phyloP scores from a whole-genome alignment of 192 early-diverging fungal species.

The Geranomyces michiganensis region DNA sequence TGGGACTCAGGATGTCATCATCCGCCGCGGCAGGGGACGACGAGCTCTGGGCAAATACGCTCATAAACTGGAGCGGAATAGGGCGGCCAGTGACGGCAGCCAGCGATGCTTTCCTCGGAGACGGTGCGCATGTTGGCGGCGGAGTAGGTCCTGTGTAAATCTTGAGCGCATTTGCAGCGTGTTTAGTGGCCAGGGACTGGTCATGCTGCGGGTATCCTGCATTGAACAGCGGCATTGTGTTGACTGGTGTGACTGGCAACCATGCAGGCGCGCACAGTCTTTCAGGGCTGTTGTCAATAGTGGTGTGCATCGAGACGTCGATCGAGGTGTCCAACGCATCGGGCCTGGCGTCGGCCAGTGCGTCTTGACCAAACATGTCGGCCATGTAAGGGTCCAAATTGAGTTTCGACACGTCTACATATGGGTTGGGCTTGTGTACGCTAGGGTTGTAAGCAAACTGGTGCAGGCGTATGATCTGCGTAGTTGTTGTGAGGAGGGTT shows the following conservation, averaged over 20 bases:
- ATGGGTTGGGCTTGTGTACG: conserved; percentile 31
- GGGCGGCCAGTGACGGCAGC: conserved; percentile 1
- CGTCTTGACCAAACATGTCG: conserved; percentile 31
- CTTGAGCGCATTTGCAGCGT: background rate
- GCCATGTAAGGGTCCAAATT: conserved; percentile 23
- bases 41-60: background rate
- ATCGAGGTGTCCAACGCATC: background rate
- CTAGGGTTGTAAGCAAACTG: conserved; percentile 35
- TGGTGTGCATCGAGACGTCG: too few species aligned
- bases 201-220: background rate
- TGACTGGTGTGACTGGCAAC: conserved; percentile 9
- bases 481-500: background rate
- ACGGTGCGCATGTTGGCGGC: background rate
- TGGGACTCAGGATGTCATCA: background rate
- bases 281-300: background rate
- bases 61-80: conserved; percentile 12
- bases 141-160: conserved; percentile 11
- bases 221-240: background rate
- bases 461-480: conserved; percentile 32
- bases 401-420: conserved; percentile 30
- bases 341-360: background rate
- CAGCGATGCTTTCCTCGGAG: background rate
- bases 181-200: background rate
- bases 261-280: background rate
- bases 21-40: background rate